phyloP scores from a whole-genome alignment of 2,329 filamentous ascomycete species.

The Sporothrix luriei region DNA sequence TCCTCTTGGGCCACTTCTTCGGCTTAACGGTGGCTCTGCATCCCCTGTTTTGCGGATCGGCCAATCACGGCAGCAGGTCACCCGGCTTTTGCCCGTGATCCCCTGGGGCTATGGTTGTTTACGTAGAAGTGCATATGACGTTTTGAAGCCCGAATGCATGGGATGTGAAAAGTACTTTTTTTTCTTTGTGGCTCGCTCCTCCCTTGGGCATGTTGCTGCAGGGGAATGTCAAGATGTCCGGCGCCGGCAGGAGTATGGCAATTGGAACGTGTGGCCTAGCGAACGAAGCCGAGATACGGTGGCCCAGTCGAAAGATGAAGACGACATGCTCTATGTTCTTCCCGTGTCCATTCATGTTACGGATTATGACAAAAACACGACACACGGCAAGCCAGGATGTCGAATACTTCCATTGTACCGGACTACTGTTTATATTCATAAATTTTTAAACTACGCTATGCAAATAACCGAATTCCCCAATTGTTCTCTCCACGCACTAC shows the following conservation, averaged over 20 bases:
- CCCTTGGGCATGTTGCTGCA: neutral
- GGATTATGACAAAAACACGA: constrained; percentile 1
- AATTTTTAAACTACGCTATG: neutral
- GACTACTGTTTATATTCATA: neutral
- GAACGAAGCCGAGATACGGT: neutral
- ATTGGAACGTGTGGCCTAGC: neutral
- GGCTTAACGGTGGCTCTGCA: constrained; percentile 29
- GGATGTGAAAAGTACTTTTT: neutral
- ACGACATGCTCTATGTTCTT: too few species aligned
- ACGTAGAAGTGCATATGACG: neutral
- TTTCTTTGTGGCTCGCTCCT: neutral
- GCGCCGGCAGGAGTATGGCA: neutral
- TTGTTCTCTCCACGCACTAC: neutral
- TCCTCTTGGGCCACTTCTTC: constrained; percentile 20
- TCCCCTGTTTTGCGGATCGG: constrained; percentile 8
- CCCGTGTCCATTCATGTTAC: constrained; percentile 9
- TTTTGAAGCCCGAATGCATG: neutral
- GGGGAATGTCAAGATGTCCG: constrained; percentile 25
- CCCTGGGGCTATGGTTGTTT: neutral
- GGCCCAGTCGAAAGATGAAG: neutral
- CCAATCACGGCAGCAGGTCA: constrained; percentile 34
- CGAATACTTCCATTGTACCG: constrained; percentile 24
- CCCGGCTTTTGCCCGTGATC: constrained; percentile 28
- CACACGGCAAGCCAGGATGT: neutral
- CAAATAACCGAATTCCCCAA: constrained; percentile 10